Base-by-base conservation (phyloP, 768 basidiomycete species). In the Macrolepiota fuliginosa region DNA sequence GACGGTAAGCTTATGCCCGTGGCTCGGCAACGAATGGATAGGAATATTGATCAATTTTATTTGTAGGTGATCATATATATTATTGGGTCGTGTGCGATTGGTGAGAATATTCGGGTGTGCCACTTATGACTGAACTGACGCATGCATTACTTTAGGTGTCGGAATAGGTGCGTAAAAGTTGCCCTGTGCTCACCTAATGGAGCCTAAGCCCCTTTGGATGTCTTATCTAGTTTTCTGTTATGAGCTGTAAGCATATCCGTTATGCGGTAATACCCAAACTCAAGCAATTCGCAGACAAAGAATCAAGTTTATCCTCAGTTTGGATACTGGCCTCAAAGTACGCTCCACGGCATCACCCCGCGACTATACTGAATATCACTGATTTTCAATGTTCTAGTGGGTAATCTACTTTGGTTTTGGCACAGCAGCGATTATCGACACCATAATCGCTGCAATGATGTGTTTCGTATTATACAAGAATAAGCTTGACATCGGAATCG, bases 361-460 rank as follows among this genome's bases (percentile, higher is more conserved):
- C 29, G 29, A 32, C 29, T 27, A 19, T 10, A 39, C 29, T n/a
- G 9, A 29, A n/a, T 40, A 7, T 4, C 51, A 39, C 29, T n/a
- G 9, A 29, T 27, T 40, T 2, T 4, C 51, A 36, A 39, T 10
- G 2, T 49, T n/a, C 40, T 45, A 74, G 73, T 75, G 73, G 61
- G 68, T 72, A 27, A 64, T 74, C 2, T 74, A 73, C 58, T 62
- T 74, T 29, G 72, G 71, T 3, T 71, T 74, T 45, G 72, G 73
- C 0, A 64, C 71, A 2, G 70, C 70, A 0, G 70, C 70, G 10
- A 42, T 73, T 17, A 65, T 75, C 4, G 74, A 75, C 51, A 68
- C 69, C 45, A 63, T 68, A 2, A 74, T 74, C 36, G 73, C 74
- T 3, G 66, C 66, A 2, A 68, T 69, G 39, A 73, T 73, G 72